phyloP scores from a whole-genome alignment of 441 rosid species.

The Biscutella laevigata region DNA sequence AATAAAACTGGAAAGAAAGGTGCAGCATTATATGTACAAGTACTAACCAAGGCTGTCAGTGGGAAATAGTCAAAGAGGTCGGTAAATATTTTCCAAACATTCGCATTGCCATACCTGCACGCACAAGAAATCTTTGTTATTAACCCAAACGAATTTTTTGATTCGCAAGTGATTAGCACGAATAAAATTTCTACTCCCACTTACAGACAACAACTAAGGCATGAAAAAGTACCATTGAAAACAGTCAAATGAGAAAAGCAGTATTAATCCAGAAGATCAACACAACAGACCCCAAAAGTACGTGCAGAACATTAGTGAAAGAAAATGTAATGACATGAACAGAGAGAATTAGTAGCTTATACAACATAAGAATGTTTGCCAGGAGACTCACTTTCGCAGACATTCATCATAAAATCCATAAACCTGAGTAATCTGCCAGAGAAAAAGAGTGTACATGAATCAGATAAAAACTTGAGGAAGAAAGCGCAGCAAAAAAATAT shows the following conservation, averaged over 20 bases:
- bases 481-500: background rate
- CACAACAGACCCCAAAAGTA: background rate
- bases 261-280: background rate
- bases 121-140: constrained; percentile 17
- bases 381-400: constrained; percentile 56
- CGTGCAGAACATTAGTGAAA: background rate
- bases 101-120: constrained; percentile 62
- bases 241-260: background rate
- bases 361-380: background rate
- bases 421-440: constrained; percentile 66
- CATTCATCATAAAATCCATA: constrained; percentile 79
- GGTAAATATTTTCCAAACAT: constrained; percentile 61
- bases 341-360: background rate
- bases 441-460: constrained; percentile 17
- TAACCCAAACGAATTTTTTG: background rate
- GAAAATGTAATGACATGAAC: background rate
- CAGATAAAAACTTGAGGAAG: constrained; percentile 12
- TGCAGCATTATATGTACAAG: background rate
- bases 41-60: constrained; percentile 56
- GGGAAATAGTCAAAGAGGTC: constrained; percentile 72
- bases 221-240: background rate
- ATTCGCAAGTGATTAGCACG: too few relatives aligned
- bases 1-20: constrained; percentile 9
- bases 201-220: background rate
- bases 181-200: too few relatives aligned